Evolutionary conservation across 345 rosid genomes (phyloP).

Genomic region (Physaria fendleri): DNA sequence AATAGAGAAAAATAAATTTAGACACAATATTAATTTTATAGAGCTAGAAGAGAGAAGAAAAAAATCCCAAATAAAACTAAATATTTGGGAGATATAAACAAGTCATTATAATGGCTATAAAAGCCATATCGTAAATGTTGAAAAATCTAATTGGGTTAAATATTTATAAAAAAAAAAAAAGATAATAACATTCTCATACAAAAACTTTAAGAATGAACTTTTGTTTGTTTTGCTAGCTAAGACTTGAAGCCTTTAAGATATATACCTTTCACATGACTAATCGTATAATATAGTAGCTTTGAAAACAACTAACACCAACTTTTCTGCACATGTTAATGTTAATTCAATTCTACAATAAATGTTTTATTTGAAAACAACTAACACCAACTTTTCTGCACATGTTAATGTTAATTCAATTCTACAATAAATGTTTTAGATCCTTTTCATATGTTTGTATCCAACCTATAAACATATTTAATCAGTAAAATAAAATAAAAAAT

Average conservation of each 20-base stretch:
- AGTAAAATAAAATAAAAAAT: not conserved
- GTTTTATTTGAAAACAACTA: slow-evolving; percentile 11
- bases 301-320: slow-evolving; percentile 28
- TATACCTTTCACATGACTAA: slow-evolving; percentile 32
- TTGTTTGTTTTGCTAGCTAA: not conserved
- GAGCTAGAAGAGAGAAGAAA: not conserved
- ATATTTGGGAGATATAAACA: not conserved
- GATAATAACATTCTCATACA: not conserved
- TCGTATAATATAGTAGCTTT: not conserved
- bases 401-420: not conserved
- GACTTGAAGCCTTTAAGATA: slow-evolving; percentile 29
- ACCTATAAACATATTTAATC: not conserved
- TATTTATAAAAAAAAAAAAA: too few species aligned
- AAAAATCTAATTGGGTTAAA: too few species aligned
- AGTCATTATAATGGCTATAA: not conserved
- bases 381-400: slow-evolving; percentile 15
- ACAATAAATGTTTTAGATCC: not conserved
- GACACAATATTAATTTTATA: not conserved
- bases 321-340: slow-evolving; percentile 27
- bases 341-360: not conserved
- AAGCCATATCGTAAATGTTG: not conserved
- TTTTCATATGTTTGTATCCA: not conserved
- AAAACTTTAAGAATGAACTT: not conserved
- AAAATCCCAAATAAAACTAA: not conserved
- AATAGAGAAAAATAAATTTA: not conserved